Percentiles rank a stretch among this genome's conserved stretches.
phyloP scores from a whole-genome alignment of 306 rosid genomes.

The Dryas alaskensis region DNA sequence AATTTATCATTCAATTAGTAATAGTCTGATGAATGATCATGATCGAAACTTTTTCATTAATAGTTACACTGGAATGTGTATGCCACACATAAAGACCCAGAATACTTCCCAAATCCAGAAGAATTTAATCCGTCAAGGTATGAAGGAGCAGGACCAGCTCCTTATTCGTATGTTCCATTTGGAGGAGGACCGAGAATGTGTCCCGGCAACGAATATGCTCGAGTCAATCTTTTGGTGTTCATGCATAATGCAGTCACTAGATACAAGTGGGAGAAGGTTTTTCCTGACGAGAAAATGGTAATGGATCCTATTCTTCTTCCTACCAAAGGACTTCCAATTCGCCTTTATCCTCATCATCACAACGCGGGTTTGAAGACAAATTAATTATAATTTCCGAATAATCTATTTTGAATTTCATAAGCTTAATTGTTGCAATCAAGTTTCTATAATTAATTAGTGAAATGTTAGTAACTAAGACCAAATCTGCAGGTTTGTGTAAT shows the following conservation, averaged over 20 bases:
- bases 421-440: too few relatives aligned
- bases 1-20: too few relatives aligned
- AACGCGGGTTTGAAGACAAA: too few relatives aligned
- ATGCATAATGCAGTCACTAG: constrained; percentile 21
- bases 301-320: constrained; percentile 5
- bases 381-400: too few relatives aligned
- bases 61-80: constrained; percentile 19
- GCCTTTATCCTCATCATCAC: not conserved
- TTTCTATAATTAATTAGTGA: too few relatives aligned
- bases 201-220: constrained; percentile 26
- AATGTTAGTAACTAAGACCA: too few relatives aligned
- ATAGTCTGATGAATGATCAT: not conserved
- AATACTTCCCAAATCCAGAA: constrained; percentile 23
- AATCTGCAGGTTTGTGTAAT: too few relatives aligned
- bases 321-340: constrained; percentile 9
- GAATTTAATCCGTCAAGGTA: constrained; percentile 24
- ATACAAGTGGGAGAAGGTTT: constrained; percentile 16
- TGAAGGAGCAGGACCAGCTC: constrained; percentile 24
- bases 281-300: constrained; percentile 2
- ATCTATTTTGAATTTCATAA: too few relatives aligned
- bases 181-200: constrained; percentile 32
- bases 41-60: not conserved
- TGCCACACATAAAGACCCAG: constrained; percentile 17
- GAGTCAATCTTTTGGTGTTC: constrained; percentile 13
- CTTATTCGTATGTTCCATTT: constrained; percentile 24